Base-by-base conservation (phyloP, 2,329 filamentous ascomycete species). In the Gaeumannomyces tritici region DNA sequence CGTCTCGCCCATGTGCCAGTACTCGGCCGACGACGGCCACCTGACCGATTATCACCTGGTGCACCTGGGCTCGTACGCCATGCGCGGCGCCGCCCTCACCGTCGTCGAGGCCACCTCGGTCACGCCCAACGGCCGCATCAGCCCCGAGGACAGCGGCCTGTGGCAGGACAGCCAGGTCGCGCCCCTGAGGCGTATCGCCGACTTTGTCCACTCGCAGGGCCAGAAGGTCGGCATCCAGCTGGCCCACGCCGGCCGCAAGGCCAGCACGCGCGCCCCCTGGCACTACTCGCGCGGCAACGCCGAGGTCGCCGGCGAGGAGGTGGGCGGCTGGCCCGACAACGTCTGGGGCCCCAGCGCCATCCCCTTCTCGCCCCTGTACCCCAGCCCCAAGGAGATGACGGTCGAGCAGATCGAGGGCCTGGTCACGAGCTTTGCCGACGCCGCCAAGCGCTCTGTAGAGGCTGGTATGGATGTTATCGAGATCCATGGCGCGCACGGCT, bases 111-210 rank as follows among this genome's bases (percentile, higher is more conserved):
- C 92, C 29, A 92, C 90, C 0, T 80, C 86, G 35, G 89, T 96
- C 0, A 79, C 84, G 12, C 76, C 90, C 7, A 86, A 93, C 67
- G 92, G 92, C 31, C 84, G 93, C 62, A 96, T 96, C 77, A 89
- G 89, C 0, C 91, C 91, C 1, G 81, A 93, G 72, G 90, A 93
- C 72, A 76, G 79, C 15, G 91, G 93, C 0, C 76, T 97, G 9
- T 97, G 92, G 93, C 81, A 89, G 65, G 93, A 96, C 73, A 85
- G 82, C 42, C 93, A 97, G 73, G 88, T 93, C 64, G 87, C 82
- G 65, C 86, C 87, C 0, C 76, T 96, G 63, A 83, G 81, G 70
- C 82, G 83, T 64, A 82, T 93, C 57, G 84, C 87, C 47, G 89
- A 96, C 65, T 96, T 92, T 65, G 84, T 89, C 2, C 91, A 96